phyloP scores from a whole-genome alignment of 768 basidiomycete genomes.

The Cystobasidium ongulense region DNA sequence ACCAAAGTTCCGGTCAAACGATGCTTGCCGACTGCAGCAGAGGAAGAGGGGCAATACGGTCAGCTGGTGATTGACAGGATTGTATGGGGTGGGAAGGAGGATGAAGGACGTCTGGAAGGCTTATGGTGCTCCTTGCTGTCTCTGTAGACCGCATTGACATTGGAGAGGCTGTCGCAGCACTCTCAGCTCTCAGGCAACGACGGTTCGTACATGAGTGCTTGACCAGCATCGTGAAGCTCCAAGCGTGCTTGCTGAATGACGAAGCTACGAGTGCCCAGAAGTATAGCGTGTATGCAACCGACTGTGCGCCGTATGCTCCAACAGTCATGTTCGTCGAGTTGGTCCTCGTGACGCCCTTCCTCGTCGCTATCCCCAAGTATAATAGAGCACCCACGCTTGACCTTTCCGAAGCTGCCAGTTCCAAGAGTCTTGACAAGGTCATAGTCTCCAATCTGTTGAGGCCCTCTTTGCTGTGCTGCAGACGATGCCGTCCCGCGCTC shows the following conservation, averaged over 20 bases:
- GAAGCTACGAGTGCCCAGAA: too few relatives aligned
- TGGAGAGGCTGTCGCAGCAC: too few relatives aligned
- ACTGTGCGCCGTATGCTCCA: too few relatives aligned
- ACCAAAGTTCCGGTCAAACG: slow-evolving; percentile 90
- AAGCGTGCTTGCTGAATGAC: too few relatives aligned
- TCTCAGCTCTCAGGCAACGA: too few relatives aligned
- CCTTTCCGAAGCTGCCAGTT: slow-evolving; percentile 96
- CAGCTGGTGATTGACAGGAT: neutral
- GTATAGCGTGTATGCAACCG: too few relatives aligned
- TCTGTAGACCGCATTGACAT: too few relatives aligned
- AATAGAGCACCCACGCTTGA: slow-evolving; percentile 73
- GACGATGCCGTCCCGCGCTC: neutral
- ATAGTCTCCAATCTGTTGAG: slow-evolving; percentile 57
- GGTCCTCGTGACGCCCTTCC: neutral
- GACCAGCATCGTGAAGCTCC: too few relatives aligned
- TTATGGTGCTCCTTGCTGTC: neutral
- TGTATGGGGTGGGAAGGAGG: neutral
- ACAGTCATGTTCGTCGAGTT: too few relatives aligned
- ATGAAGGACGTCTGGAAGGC: neutral
- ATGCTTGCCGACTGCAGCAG: slow-evolving; percentile 73
- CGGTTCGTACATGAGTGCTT: too few relatives aligned
- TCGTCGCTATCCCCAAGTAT: neutral
- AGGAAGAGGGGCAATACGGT: neutral
- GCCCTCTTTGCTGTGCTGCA: neutral
- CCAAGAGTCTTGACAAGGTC: slow-evolving; percentile 78